phyloP scores from a whole-genome alignment of 495 filamentous ascomycete species.

The Clavariopsis aquatica region DNA sequence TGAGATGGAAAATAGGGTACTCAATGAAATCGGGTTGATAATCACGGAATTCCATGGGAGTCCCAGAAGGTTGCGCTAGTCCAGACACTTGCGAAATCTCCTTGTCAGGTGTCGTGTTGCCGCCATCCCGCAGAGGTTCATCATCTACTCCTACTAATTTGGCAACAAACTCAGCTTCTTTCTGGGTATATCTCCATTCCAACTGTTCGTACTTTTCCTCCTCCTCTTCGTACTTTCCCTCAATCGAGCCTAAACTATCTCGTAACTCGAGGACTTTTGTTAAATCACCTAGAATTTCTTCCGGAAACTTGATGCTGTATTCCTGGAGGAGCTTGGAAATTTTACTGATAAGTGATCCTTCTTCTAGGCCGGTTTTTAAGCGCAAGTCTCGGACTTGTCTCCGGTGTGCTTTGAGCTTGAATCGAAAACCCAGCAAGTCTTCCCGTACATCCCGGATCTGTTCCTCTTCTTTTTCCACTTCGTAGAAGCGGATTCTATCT shows the following conservation, averaged over 20 bases:
- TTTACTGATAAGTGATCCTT: not conserved
- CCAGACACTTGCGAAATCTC: not conserved
- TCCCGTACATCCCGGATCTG: conserved; percentile 3
- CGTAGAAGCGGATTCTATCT: not conserved
- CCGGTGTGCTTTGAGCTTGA: not conserved
- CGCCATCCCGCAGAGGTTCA: not conserved
- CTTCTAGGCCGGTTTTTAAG: not conserved
- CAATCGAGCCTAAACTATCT: conserved; percentile 5
- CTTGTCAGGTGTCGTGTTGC: not conserved
- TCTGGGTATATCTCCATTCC: conserved; percentile 16
- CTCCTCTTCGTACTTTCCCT: conserved; percentile 14
- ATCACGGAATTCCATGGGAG: not conserved
- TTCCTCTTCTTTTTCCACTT: conserved; percentile 2
- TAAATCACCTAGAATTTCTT: not conserved
- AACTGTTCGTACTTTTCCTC: not conserved
- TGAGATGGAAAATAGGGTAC: not conserved
- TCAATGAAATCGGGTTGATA: not conserved
- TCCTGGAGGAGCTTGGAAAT: not conserved
- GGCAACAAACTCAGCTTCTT: conserved; percentile 11
- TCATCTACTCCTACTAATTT: not conserved
- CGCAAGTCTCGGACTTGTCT: conserved; percentile 1
- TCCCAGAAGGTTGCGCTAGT: not conserved
- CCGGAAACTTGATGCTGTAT: not conserved
- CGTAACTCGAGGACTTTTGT: not conserved
- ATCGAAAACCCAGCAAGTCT: conserved; percentile 6